A percentile compares a stretch with the other conserved stretches of the same genome.
phyloP scores from a whole-genome alignment of 2,329 filamentous ascomycete species.

The Scedosporium apiospermum region DNA sequence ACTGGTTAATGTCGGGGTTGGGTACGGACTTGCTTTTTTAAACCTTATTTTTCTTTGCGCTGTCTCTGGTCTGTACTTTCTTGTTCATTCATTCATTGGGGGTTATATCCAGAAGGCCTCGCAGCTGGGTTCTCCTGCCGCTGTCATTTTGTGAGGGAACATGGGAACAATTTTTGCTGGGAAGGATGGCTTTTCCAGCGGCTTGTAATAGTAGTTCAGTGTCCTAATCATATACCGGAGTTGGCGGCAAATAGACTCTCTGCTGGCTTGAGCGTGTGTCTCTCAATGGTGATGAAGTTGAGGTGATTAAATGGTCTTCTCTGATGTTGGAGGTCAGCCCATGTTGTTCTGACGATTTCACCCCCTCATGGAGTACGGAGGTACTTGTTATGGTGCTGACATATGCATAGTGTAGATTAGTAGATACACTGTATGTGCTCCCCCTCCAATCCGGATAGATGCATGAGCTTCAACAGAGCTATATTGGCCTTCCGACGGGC shows the following conservation, averaged over 20 bases:
- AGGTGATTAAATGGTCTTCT: neutral
- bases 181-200: conserved; percentile 2
- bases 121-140: neutral
- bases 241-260: neutral
- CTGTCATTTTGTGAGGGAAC: neutral
- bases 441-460: neutral
- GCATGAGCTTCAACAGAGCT: neutral
- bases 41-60: neutral
- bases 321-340: too few relatives aligned
- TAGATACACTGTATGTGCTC: neutral
- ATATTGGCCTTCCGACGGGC: neutral
- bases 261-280: neutral
- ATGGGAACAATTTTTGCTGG: conserved; percentile 5
- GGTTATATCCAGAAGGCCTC: neutral
- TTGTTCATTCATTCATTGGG: neutral
- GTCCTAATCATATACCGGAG: conserved; percentile 7
- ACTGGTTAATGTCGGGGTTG: conserved; percentile 1
- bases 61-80: neutral
- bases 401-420: too few relatives aligned
- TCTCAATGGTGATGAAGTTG: neutral
- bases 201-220: conserved; percentile 8
- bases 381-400: too few relatives aligned
- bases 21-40: conserved; percentile 1
- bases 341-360: neutral
- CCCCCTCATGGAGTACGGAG: neutral